Evolutionary conservation across 139 green algal genomes (phyloP).

Genomic region (Axilococcus clingmanii): DNA sequence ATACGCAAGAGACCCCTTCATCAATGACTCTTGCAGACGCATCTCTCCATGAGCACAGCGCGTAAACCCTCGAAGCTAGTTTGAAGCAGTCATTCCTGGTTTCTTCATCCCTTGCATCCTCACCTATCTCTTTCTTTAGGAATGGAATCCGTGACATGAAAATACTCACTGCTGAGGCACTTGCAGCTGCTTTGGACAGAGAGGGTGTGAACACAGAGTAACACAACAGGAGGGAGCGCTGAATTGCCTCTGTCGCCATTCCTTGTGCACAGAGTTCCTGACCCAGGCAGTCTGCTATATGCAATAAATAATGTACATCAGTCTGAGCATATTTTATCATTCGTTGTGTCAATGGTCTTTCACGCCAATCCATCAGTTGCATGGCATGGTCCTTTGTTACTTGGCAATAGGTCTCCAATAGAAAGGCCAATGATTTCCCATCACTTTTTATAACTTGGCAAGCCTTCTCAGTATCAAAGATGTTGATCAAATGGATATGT

Average conservation of each 20-base stretch:
- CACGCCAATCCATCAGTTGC: conserved; percentile 63
- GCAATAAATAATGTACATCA: conserved; percentile 66
- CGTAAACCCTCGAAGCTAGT: conserved; percentile 25
- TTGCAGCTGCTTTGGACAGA: conserved; percentile 3
- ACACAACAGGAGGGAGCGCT: conserved; percentile 19
- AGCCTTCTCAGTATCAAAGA: conserved; percentile 73
- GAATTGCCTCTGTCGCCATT: conserved; percentile 6
- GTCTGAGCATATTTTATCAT: conserved; percentile 53
- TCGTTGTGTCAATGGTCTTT: conserved; percentile 45
- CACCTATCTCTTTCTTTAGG: background rate
- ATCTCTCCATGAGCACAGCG: conserved; percentile 51
- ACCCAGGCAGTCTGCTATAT: conserved; percentile 43
- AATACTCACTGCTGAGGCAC: background rate
- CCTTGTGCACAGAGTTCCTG: conserved; percentile 20
- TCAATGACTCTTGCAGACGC: conserved; percentile 20
- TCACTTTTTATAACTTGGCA: conserved; percentile 44
- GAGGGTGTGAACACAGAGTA: conserved; percentile 18
- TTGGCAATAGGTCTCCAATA: conserved; percentile 43
- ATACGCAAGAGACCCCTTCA: conserved; percentile 27
- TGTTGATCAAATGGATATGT: conserved; percentile 53
- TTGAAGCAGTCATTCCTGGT: background rate
- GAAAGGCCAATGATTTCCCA: conserved; percentile 29
- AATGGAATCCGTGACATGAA: background rate
- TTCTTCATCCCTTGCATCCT: background rate
- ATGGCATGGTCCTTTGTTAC: conserved; percentile 45